phyloP scores from a whole-genome alignment of 805 yeast genomes.

The Wickerhamomyces canadensis region DNA sequence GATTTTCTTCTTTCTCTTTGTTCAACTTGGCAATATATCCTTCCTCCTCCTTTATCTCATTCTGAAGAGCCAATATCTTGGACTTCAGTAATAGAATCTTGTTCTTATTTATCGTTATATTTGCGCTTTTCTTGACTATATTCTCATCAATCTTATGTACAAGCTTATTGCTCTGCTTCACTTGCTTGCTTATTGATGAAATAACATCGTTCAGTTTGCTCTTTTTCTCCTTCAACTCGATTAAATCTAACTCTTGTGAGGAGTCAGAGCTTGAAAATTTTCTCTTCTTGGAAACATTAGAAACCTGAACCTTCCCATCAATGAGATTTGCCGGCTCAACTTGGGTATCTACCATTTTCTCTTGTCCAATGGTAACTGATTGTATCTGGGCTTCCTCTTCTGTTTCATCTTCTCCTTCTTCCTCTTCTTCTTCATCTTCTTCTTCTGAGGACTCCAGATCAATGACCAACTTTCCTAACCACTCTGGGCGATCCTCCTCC shows the following conservation, averaged over 20 bases:
- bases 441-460: constrained; percentile 20
- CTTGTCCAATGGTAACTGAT: too few species aligned
- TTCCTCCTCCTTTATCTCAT: neutral
- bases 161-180: neutral
- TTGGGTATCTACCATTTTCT: constrained; percentile 1
- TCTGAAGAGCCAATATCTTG: neutral
- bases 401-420: neutral
- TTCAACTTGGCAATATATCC: neutral
- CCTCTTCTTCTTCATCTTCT: neutral
- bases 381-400: too few species aligned
- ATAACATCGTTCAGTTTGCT: neutral
- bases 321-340: too few species aligned
- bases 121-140: neutral
- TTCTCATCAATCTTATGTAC: neutral
- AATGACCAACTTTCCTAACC: constrained; percentile 21
- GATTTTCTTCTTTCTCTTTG: constrained; percentile 3
- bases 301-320: too few species aligned
- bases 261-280: constrained; percentile 3
- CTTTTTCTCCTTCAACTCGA: constrained; percentile 3
- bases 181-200: neutral
- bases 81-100: neutral
- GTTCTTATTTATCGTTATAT: neutral
- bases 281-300: constrained; percentile 4
- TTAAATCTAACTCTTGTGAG: constrained; percentile 1
- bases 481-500: constrained; percentile 17